phyloP scores from a whole-genome alignment of 768 basidiomycete species.

The Lyophyllum decastes region DNA sequence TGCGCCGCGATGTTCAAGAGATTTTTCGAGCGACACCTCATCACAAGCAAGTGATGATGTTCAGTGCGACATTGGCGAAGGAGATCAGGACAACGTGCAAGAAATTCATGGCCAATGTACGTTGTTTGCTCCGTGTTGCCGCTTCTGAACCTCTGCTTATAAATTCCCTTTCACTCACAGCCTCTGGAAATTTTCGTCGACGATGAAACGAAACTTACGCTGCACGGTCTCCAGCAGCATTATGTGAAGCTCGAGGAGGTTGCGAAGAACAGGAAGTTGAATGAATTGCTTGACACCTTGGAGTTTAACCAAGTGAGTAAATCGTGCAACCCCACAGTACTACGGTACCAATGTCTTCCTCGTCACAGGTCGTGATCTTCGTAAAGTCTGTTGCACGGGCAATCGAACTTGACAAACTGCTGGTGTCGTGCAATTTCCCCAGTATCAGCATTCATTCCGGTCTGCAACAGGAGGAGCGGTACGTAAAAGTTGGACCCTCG shows the following conservation, averaged over 20 bases:
- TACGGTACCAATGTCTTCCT: neutral
- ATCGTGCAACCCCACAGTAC: neutral
- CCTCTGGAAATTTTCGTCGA: conserved; percentile 99
- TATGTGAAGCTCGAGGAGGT: conserved; percentile 96
- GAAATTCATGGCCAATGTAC: conserved; percentile 98
- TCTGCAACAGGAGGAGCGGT: conserved; percentile 95
- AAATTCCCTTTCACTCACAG: conserved; percentile 40
- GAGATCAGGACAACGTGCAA: conserved; percentile 98
- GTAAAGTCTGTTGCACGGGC: conserved; percentile 98
- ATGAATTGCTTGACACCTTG: conserved; percentile 90
- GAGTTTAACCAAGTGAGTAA: conserved; percentile 93
- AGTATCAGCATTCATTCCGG: conserved; percentile 97
- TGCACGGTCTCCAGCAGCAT: conserved; percentile 98
- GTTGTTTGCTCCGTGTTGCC: conserved; percentile 30
- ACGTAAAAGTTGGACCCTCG: conserved; percentile 26
- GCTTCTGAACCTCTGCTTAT: neutral
- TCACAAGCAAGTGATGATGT: conserved; percentile 99
- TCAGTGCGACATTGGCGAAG: conserved; percentile 96
- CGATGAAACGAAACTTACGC: conserved; percentile 96
- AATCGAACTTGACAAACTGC: conserved; percentile 92
- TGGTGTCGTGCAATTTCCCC: conserved; percentile 98
- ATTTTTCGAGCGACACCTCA: conserved; percentile 99
- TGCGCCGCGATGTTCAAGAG: conserved; percentile 99
- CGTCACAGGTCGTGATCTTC: conserved; percentile 90
- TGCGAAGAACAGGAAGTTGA: conserved; percentile 95